Conservation (phyloP, 129 eudicot genomes). For the Sambucus nigra region DNA sequence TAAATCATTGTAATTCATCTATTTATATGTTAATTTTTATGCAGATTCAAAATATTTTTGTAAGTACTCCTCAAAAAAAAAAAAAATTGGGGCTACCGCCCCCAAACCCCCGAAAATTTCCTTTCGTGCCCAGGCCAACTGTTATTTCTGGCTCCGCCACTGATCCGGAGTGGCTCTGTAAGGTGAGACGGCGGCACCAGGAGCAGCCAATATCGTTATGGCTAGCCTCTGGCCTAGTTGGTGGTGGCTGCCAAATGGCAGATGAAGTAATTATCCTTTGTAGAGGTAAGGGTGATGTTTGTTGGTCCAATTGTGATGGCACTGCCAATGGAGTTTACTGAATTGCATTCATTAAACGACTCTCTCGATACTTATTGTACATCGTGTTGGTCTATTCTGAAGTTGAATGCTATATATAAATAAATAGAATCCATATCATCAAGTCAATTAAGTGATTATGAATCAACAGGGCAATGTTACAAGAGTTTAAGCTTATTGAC, state of each 20-base stretch:
- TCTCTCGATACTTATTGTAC: slow-evolving; percentile 8
- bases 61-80: too few relatives aligned
- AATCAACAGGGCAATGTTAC: too few relatives aligned
- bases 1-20: too few relatives aligned
- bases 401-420: slow-evolving; percentile 10
- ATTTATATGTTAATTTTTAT: too few relatives aligned
- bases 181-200: neutral
- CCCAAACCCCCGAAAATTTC: too few relatives aligned
- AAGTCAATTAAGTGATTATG: too few relatives aligned
- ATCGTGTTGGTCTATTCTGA: slow-evolving; percentile 2
- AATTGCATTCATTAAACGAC: slow-evolving; percentile 3
- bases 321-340: slow-evolving; percentile 1
- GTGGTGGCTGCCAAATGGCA: slow-evolving; percentile 8
- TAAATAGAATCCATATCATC: neutral
- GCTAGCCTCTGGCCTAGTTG: slow-evolving; percentile 4
- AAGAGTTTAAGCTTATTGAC: too few relatives aligned
- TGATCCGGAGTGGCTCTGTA: neutral
- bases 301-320: slow-evolving; percentile 5
- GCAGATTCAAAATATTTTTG: too few relatives aligned
- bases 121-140: too few relatives aligned
- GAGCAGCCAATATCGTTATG: neutral
- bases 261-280: slow-evolving; percentile 1
- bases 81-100: too few relatives aligned
- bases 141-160: too few relatives aligned
- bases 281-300: slow-evolving; percentile 5